Percentiles rank a stretch among this genome's conserved stretches.
phyloP scores from a whole-genome alignment of 495 filamentous ascomycete genomes.

The Collariella sp. region DNA sequence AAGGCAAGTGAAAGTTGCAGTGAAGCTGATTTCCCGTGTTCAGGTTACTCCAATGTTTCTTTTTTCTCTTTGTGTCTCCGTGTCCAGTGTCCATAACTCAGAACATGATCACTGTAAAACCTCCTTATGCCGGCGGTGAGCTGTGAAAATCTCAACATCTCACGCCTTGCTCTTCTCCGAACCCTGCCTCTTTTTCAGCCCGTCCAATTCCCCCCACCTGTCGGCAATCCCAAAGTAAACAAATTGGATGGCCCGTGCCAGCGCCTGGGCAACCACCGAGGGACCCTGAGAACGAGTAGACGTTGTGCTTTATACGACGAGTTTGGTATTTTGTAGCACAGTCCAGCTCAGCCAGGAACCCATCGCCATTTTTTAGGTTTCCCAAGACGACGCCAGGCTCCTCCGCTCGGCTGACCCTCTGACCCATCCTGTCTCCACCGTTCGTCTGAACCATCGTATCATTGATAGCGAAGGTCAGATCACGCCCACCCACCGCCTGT shows the following conservation, averaged over 20 bases:
- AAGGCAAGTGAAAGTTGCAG: too few species aligned
- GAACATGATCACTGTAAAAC: too few species aligned
- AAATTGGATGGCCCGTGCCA: conserved; percentile 32
- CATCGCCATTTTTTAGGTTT: conserved; percentile 1
- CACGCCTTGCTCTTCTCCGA: background rate
- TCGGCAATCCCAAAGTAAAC: conserved; percentile 22
- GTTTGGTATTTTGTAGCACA: conserved; percentile 10
- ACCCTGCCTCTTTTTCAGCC: conserved; percentile 2
- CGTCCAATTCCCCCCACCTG: too few species aligned
- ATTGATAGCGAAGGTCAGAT: background rate
- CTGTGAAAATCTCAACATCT: background rate
- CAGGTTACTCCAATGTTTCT: too few species aligned
- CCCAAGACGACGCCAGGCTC: background rate
- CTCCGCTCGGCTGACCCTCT: background rate
- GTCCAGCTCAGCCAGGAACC: background rate
- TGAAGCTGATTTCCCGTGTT: too few species aligned
- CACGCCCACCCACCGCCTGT: background rate
- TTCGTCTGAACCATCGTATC: background rate
- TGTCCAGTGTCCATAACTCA: too few species aligned
- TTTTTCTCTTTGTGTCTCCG: too few species aligned
- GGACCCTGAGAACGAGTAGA: too few species aligned
- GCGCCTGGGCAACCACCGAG: conserved; percentile 25
- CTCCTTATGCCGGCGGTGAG: too few species aligned
- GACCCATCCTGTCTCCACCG: conserved; percentile 1
- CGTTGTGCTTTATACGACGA: background rate